phyloP scores from a whole-genome alignment of 208 protist genomes.

The Trypanosoma platydactyli region DNA sequence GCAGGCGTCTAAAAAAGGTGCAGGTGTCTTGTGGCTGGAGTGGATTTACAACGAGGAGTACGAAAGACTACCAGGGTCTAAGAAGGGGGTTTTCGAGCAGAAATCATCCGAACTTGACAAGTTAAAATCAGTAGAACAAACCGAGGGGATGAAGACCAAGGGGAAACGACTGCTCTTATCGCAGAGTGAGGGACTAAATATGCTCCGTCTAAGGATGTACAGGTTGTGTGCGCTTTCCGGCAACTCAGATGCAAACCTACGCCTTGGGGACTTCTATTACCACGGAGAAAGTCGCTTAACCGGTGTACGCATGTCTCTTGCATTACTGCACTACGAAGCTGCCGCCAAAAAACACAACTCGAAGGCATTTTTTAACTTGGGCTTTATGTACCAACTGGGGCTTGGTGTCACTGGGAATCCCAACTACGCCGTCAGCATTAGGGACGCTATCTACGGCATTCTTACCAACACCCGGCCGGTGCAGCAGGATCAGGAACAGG shows the following conservation, averaged over 20 bases:
- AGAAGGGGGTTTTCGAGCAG: no score
- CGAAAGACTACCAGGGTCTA: no score
- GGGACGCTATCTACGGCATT: conserved; percentile 24
- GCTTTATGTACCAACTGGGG: conserved; percentile 69
- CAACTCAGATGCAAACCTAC: conserved; percentile 42
- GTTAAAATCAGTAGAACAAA: no score
- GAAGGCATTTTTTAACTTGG: conserved; percentile 61
- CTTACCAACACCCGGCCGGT: conserved; percentile 4
- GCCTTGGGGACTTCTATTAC: conserved; percentile 75
- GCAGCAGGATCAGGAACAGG: not conserved
- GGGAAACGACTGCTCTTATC: conserved; percentile 28
- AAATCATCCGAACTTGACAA: no score
- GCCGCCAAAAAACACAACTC: conserved; percentile 35
- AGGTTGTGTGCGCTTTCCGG: conserved; percentile 21
- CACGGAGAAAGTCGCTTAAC: conserved; percentile 52
- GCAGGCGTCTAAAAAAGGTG: not conserved
- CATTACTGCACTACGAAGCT: conserved; percentile 61
- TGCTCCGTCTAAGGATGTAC: conserved; percentile 53
- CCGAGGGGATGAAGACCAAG: not conserved
- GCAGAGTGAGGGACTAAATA: conserved; percentile 41
- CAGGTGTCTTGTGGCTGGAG: conserved; percentile 10
- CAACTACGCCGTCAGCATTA: not conserved
- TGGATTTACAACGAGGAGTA: conserved; percentile 7
- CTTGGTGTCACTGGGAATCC: conserved; percentile 18
- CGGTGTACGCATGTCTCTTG: conserved; percentile 43